phyloP scores from a whole-genome alignment of 768 basidiomycete species.

The Lyophyllum atratum region DNA sequence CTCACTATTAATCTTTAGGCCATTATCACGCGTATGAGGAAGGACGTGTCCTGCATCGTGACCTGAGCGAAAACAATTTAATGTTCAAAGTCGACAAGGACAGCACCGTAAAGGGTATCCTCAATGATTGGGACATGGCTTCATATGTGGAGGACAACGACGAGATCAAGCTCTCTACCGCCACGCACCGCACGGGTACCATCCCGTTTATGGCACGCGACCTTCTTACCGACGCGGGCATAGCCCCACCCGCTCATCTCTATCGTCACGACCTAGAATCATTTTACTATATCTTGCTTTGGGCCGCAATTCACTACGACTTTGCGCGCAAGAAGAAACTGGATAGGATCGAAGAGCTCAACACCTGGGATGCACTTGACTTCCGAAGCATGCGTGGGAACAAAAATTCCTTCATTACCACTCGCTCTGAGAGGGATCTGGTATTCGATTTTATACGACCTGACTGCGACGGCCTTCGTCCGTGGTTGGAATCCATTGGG shows the following conservation, averaged over 20 bases:
- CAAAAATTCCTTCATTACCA: neutral
- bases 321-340: constrained; percentile 5
- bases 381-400: too few species aligned
- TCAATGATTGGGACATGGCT: constrained; percentile 31
- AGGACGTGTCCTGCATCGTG: constrained; percentile 28
- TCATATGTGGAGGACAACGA: constrained; percentile 9
- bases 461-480: neutral
- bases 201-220: constrained; percentile 30
- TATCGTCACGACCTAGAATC: constrained; percentile 26
- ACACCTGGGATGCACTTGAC: neutral
- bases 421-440: neutral
- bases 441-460: neutral
- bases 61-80: constrained; percentile 32
- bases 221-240: constrained; percentile 19
- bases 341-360: neutral
- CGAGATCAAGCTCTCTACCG: constrained; percentile 1
- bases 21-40: constrained; percentile 23
- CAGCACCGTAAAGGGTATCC: constrained; percentile 18
- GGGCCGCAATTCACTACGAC: constrained; percentile 21
- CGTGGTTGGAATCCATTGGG: neutral
- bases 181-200: constrained; percentile 27
- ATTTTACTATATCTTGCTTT: constrained; percentile 27
- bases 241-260: constrained; percentile 10
- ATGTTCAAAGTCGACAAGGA: constrained; percentile 20
- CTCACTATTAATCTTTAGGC: constrained; percentile 11